phyloP scores from a whole-genome alignment of 2,329 filamentous ascomycete genomes.

The Blastomyces gilchristii region DNA sequence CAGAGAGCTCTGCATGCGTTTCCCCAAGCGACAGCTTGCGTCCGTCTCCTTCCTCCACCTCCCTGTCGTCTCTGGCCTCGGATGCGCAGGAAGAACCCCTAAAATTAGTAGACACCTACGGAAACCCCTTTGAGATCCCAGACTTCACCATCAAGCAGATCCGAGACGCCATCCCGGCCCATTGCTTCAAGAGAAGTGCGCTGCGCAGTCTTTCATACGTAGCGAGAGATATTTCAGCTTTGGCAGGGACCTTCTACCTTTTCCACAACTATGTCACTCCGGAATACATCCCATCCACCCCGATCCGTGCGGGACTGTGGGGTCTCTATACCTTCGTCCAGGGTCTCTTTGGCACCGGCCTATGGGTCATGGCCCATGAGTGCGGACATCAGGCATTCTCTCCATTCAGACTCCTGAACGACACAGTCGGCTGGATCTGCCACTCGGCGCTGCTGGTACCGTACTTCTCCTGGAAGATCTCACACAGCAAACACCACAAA shows the following conservation, averaged over 20 bases:
- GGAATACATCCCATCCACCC: slow-evolving; percentile 62
- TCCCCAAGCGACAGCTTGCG: slow-evolving; percentile 52
- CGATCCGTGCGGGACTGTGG: slow-evolving; percentile 56
- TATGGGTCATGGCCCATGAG: slow-evolving; percentile 97
- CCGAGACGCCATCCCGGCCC: slow-evolving; percentile 89
- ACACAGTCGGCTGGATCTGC: slow-evolving; percentile 81
- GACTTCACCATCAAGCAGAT: slow-evolving; percentile 98
- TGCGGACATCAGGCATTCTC: slow-evolving; percentile 97
- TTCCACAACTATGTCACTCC: slow-evolving; percentile 87
- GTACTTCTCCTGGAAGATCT: slow-evolving; percentile 99
- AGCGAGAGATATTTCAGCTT: slow-evolving; percentile 60
- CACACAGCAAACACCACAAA: slow-evolving; percentile 99
- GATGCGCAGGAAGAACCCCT: slow-evolving; percentile 40
- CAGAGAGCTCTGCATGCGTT: slow-evolving; percentile 43
- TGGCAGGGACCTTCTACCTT: slow-evolving; percentile 70
- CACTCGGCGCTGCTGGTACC: slow-evolving; percentile 85
- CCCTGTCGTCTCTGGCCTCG: slow-evolving; percentile 78
- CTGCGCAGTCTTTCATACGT: slow-evolving; percentile 70
- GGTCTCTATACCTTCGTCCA: slow-evolving; percentile 67
- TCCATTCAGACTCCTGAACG: slow-evolving; percentile 79
- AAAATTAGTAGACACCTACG: slow-evolving; percentile 79
- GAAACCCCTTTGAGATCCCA: slow-evolving; percentile 86
- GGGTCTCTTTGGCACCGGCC: slow-evolving; percentile 82
- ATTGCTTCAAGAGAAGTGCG: slow-evolving; percentile 87
- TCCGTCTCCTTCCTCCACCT: slow-evolving; percentile 70